Conservation (phyloP, 768 basidiomycete species). For the Boletus rubroflammeus region DNA sequence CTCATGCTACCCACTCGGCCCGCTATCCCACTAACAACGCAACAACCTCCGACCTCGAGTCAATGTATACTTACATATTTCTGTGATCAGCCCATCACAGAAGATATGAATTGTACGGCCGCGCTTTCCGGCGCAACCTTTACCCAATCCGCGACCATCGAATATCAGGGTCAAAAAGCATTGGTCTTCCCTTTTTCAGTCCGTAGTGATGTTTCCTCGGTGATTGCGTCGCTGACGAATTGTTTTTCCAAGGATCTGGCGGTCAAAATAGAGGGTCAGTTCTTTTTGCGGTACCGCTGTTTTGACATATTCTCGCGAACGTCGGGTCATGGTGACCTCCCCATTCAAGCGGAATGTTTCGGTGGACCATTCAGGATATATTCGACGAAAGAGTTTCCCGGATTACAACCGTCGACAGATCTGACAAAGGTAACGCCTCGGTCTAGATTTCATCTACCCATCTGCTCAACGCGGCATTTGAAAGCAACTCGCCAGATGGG, state of each 20-base stretch:
- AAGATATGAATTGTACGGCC: slow-evolving; percentile 43
- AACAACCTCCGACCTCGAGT: slow-evolving; percentile 8
- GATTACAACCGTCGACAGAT: slow-evolving; percentile 63
- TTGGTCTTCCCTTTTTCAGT: slow-evolving; percentile 67
- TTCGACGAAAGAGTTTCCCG: slow-evolving; percentile 74
- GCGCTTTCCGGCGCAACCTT: slow-evolving; percentile 63
- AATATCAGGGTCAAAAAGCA: slow-evolving; percentile 49
- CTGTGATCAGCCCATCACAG: slow-evolving; percentile 40
- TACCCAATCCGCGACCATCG: slow-evolving; percentile 50
- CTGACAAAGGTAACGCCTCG: slow-evolving; percentile 50
- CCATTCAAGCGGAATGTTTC: slow-evolving; percentile 60
- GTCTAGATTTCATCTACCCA: not conserved
- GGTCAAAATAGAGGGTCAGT: slow-evolving; percentile 61
- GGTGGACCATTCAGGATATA: slow-evolving; percentile 68
- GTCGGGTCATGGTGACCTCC: slow-evolving; percentile 29
- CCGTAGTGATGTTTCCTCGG: slow-evolving; percentile 16
- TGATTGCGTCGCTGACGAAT: not conserved
- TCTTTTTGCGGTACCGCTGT: slow-evolving; percentile 66
- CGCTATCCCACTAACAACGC: slow-evolving; percentile 1
- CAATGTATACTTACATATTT: slow-evolving; percentile 44
- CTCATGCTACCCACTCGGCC: slow-evolving; percentile 14
- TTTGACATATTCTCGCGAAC: slow-evolving; percentile 54
- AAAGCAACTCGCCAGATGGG: slow-evolving; percentile 35
- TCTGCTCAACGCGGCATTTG: slow-evolving; percentile 1
- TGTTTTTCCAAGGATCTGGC: slow-evolving; percentile 52